Evolutionary conservation across 108 stramenopile genomes (phyloP).

Genomic region (Bacterosira constricta): DNA sequence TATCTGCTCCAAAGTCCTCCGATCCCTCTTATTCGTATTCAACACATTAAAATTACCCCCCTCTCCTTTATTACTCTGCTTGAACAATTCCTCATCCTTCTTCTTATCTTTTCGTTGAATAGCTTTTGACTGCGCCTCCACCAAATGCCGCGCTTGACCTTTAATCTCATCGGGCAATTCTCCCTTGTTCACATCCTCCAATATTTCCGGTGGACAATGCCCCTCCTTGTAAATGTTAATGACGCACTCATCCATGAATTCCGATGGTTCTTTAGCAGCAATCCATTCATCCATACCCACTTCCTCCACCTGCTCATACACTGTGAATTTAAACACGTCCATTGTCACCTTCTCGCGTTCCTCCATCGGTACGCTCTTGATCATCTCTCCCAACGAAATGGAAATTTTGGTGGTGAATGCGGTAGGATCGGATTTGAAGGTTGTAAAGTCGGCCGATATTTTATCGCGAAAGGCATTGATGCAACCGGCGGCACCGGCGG

Average conservation of each 20-base stretch:
- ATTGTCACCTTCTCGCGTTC: slow-evolving; percentile 75
- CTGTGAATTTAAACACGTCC: slow-evolving; percentile 83
- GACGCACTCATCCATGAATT: slow-evolving; percentile 81
- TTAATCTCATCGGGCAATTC: slow-evolving; percentile 83
- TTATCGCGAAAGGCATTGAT: slow-evolving; percentile 37
- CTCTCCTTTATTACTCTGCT: slow-evolving; percentile 30
- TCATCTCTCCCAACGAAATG: slow-evolving; percentile 26
- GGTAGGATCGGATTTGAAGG: slow-evolving; percentile 27
- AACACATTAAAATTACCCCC: slow-evolving; percentile 59
- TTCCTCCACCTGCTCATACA: slow-evolving; percentile 89
- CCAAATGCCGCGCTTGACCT: slow-evolving; percentile 67
- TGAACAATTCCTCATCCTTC: slow-evolving; percentile 30
- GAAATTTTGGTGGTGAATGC: slow-evolving; percentile 18
- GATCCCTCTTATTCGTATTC: slow-evolving; percentile 84
- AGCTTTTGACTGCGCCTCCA: slow-evolving; percentile 53
- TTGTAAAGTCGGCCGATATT: slow-evolving; percentile 25
- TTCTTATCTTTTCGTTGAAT: slow-evolving; percentile 54
- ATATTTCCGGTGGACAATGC: slow-evolving; percentile 74
- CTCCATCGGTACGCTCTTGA: slow-evolving; percentile 17
- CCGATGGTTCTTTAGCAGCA: slow-evolving; percentile 78
- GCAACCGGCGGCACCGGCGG: slow-evolving; percentile 38
- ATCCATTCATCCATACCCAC: slow-evolving; percentile 82
- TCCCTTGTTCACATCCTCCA: slow-evolving; percentile 80
- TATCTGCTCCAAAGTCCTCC: slow-evolving; percentile 84
- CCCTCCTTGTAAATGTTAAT: slow-evolving; percentile 86